Base-by-base conservation (phyloP, 352 stramenopile genomes). In the Phytopythium oedochilum region DNA sequence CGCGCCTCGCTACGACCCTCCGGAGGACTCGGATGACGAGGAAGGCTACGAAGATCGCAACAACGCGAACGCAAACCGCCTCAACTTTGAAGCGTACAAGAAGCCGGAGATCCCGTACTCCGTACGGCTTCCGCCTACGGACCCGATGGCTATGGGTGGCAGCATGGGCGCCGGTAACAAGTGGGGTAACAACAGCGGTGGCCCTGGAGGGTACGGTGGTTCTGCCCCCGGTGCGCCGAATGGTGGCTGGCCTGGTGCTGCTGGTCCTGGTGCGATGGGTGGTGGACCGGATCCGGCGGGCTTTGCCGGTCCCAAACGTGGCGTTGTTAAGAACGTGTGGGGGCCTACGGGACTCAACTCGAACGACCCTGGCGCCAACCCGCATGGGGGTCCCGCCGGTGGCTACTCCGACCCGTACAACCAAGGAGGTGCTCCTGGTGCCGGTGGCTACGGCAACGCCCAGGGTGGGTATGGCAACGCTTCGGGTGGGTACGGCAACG, bases 21-120 rank as follows among this genome's bases (percentile, higher is more conserved):
- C 96, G 8, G 86, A 97, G 60, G 92, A 98, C 36, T 97, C 96
- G 44, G 96, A 99, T 57, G 92, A 98, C 55, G 97, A 99, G 42
- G 70, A 78, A 7, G 66, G 92, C 23, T 91, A 90, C 46, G 78
- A 88, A 36, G 70, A 77, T 47, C 82, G 77, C 59, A 71, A 60
- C 63, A 84, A 76, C 35, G 64, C 49, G 15, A 67, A 73, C 20
- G 53, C 75, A 22, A 85, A 89, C 64, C 79, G 75, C 2, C 70
- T 95, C 32, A 95, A 95, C 65, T 92, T 95, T 63, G 83, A 92
- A 56, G 85, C 85, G 2, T 95, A 95, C 70, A 86, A 95, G 65
- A 95, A 95, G 50, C 85, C 85, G n/a, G 85, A 95, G 64, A 88
- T 95, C 29, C 85, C 85, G 32, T 95, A 95, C 62, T 63, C 85